Evolutionary conservation across 2,329 filamentous ascomycete genomes (phyloP), one percentile per base, ranked within the genome.

Genomic region (Paraphaeosphaeria minitans): DNA sequence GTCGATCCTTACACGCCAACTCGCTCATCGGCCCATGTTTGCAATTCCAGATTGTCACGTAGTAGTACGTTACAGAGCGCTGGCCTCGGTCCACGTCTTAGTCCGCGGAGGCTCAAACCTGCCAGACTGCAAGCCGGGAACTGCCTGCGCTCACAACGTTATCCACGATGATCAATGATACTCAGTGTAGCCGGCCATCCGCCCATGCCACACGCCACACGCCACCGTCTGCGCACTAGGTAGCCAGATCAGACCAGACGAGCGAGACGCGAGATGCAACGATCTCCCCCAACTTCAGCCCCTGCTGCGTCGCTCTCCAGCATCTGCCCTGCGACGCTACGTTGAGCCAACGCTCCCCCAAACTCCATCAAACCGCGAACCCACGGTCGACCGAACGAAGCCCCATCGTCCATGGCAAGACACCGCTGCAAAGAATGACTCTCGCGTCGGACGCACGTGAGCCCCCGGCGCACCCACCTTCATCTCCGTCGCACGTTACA

Each of bases 201-300:
- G 47, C 24, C 16, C 29, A 27, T 35, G 8, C 24, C 45, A 47
- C 45, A 47, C 45, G 45, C n/a, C n/a, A n/a, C n/a, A n/a, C n/a
- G n/a, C n/a, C n/a, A n/a, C n/a, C n/a, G n/a, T n/a, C 31, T 14
- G 27, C 46, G 31, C 31, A 50, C 47, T 39, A 50, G 31, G n/a
- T 3, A 22, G 49, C 49, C 49, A 35, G 33, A 51, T 21, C 41
- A 10, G 19, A 50, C 27, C 35, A 37, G 21, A 39, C 48, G 35
- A 39, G 45, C 31, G 16, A 37, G 35, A 39, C 48, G 21, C n/a
- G n/a, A 39, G 45, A 27, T n/a, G 45, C 46, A 48, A 50, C 27
- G 47, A 50, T 52, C 49, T 52, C 35, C 48, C 29, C 33, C 47
- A 37, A 50, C 39, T 19, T 50, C 47, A 31, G 47, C 46, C 33